Conservation (phyloP, 108 stramenopile species). For the Fragilaria crotonensis region DNA sequence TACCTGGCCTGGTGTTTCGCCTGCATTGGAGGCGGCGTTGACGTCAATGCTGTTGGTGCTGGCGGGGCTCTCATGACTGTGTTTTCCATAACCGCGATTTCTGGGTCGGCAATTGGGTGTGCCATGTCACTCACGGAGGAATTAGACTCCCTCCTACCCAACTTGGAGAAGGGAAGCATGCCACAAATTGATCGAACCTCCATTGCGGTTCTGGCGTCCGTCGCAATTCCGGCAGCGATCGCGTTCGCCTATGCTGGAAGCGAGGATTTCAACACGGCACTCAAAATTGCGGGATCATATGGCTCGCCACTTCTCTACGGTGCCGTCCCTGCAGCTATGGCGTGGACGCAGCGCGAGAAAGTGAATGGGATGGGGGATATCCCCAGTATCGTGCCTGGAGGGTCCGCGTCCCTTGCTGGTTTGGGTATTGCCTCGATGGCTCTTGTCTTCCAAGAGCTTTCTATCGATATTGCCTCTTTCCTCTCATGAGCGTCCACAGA, state of each 20-base stretch:
- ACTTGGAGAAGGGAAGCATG: too few relatives aligned
- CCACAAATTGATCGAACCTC: too few relatives aligned
- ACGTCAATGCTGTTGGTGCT: conserved; percentile 10
- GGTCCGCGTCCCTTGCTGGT: neutral
- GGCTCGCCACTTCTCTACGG: conserved; percentile 49
- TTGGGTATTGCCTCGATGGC: neutral
- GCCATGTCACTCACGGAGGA: conserved; percentile 58
- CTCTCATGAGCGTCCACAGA: too few relatives aligned
- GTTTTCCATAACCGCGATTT: conserved; percentile 49
- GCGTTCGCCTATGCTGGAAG: conserved; percentile 6
- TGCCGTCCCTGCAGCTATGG: conserved; percentile 37
- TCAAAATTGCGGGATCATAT: conserved; percentile 37
- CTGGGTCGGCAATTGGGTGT: conserved; percentile 48
- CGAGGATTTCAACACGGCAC: conserved; percentile 10
- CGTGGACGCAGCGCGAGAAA: conserved; percentile 11
- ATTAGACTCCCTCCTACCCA: conserved; percentile 17
- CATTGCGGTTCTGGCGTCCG: conserved; percentile 9
- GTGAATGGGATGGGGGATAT: neutral
- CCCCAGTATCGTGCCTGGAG: neutral
- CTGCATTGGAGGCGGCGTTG: conserved; percentile 48
- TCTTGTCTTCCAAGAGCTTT: neutral
- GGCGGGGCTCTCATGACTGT: conserved; percentile 34
- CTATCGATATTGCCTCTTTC: neutral
- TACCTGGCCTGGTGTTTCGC: conserved; percentile 69
- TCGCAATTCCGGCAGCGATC: conserved; percentile 8